Evolutionary conservation across 345 rosid genomes (phyloP).

Genomic region (Cardamine chenopodiifolia): DNA sequence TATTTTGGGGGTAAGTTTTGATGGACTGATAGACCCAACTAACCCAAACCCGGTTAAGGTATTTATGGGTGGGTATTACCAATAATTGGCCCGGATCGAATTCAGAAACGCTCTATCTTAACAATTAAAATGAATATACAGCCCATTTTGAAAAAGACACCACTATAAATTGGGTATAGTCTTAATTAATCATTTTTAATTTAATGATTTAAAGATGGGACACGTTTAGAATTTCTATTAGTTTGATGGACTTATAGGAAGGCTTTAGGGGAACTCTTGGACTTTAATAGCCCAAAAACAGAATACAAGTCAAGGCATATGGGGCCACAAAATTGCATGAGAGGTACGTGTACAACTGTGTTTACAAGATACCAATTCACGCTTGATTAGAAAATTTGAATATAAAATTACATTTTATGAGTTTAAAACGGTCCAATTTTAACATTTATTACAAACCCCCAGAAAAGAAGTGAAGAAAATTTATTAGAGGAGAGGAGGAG

Average conservation of each 20-base stretch:
- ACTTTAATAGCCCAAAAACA: slow-evolving; percentile 37
- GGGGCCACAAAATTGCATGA: slow-evolving; percentile 40
- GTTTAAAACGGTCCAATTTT: slow-evolving; percentile 22
- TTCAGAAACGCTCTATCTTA: background rate
- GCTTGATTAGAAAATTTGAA: background rate
- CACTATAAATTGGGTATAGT: background rate
- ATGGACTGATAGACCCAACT: too few relatives aligned
- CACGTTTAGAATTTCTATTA: slow-evolving; percentile 18
- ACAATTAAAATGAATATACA: background rate
- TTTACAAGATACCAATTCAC: slow-evolving; percentile 22
- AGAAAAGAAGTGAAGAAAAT: slow-evolving; percentile 12
- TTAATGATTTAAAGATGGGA: background rate
- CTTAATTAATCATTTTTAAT: background rate
- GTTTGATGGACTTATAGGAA: background rate
- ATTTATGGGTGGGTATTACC: too few relatives aligned
- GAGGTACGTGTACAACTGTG: slow-evolving; percentile 32
- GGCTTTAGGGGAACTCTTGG: slow-evolving; percentile 22
- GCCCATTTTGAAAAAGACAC: background rate
- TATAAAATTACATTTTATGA: background rate
- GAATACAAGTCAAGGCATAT: slow-evolving; percentile 35
- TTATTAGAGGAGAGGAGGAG: background rate
- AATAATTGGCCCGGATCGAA: background rate
- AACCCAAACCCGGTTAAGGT: too few relatives aligned
- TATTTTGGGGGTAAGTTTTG: too few relatives aligned
- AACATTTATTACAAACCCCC: slow-evolving; percentile 36